Evolutionary conservation across 176 grass and related monocot genomes (phyloP).

Genomic region (Triticum turgidum): DNA sequence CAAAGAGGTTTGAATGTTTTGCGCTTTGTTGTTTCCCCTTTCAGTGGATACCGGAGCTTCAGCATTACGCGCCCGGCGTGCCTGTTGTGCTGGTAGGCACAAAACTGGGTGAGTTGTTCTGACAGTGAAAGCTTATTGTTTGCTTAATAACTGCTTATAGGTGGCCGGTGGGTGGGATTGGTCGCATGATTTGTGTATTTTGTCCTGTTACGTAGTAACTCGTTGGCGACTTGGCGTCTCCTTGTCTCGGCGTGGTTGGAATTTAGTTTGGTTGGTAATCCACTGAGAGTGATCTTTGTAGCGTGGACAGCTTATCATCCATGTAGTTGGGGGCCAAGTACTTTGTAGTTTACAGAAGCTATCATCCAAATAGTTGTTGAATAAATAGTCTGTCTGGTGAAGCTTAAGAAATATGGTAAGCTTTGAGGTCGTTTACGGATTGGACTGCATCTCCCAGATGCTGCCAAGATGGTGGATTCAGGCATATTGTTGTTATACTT

Average conservation of each 20-base stretch:
- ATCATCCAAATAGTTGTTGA: background rate
- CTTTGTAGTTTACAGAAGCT: background rate
- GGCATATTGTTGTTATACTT: too few relatives aligned
- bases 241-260: constrained; percentile 29
- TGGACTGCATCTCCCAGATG: background rate
- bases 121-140: constrained; percentile 24
- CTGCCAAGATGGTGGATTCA: too few relatives aligned
- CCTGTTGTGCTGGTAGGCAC: constrained; percentile 94
- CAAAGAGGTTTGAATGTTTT: background rate
- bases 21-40: constrained; percentile 31
- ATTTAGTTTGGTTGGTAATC: constrained; percentile 23
- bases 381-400: background rate
- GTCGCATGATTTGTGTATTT: background rate
- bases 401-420: constrained; percentile 6
- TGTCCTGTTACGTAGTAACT: constrained; percentile 21
- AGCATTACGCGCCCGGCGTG: constrained; percentile 93
- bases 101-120: constrained; percentile 80
- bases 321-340: background rate
- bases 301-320: background rate
- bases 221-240: constrained; percentile 33
- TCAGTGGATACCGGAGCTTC: constrained; percentile 99
- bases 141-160: constrained; percentile 24
- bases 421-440: background rate
- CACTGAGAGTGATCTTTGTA: background rate
- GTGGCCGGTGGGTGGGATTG: constrained; percentile 9